Percentiles rank a stretch among this genome's conserved stretches.
Conservation (phyloP, 768 basidiomycete genomes). For the Udeniomyces megalosporus region DNA sequence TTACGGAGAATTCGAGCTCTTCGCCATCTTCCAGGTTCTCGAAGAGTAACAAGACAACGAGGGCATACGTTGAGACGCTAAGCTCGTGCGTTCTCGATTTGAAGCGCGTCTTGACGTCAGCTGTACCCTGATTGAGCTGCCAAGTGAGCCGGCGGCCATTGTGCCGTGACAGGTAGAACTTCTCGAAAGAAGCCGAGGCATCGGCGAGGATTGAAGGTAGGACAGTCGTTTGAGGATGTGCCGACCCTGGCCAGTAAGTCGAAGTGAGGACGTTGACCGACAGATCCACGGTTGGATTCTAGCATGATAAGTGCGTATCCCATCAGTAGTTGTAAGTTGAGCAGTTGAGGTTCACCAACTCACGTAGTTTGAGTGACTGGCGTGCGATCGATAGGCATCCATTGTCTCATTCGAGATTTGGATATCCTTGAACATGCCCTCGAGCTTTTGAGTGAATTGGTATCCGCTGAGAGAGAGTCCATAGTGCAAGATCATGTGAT, state of each 20-base stretch:
- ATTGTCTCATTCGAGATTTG: constrained; percentile 68
- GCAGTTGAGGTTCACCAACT: neutral
- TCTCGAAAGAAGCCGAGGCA: constrained; percentile 61
- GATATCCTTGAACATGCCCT: constrained; percentile 99
- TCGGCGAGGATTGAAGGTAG: constrained; percentile 49
- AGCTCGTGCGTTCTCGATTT: constrained; percentile 67
- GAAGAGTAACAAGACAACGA: constrained; percentile 77
- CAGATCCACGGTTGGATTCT: constrained; percentile 65
- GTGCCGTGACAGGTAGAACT: constrained; percentile 77
- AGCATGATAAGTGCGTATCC: no score
- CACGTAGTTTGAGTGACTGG: no score
- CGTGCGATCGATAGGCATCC: constrained; percentile 36
- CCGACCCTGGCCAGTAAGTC: constrained; percentile 82
- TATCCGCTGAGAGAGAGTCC: constrained; percentile 47
- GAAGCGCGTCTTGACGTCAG: constrained; percentile 71
- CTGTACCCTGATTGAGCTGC: constrained; percentile 78
- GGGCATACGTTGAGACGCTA: constrained; percentile 76
- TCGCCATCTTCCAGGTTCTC: constrained; percentile 53
- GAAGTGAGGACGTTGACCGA: constrained; percentile 88
- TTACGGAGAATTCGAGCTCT: constrained; percentile 57
- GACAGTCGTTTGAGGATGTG: constrained; percentile 35
- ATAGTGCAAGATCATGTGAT: neutral
- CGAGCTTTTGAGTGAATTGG: constrained; percentile 92
- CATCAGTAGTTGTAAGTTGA: neutral
- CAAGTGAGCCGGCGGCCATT: constrained; percentile 79